Evolutionary conservation across 139 green algal genomes (phyloP), one percentile per base, ranked within the genome.

Genomic region (Penium margaritaceum): DNA sequence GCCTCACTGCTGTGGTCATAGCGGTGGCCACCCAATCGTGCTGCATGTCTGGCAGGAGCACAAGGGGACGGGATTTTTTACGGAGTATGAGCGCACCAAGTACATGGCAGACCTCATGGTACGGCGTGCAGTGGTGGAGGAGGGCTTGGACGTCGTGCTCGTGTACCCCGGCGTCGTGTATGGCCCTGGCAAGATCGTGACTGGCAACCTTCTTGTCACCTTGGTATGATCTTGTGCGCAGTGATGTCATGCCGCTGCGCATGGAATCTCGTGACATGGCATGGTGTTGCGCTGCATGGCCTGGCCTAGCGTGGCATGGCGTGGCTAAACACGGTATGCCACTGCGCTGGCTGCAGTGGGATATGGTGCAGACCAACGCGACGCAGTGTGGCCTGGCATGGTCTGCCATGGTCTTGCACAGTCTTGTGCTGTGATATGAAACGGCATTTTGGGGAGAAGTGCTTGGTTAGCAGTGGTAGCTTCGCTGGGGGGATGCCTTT

Each of bases 111-210:
- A 71, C 32, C 21, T 9, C 12, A 41, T 71, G 29, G 63, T 33
- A 24, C 38, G 32, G 35, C 33, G 35, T 15, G 33, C 63, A 21
- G 63, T 30, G n/a, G 47, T 60, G 32, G 36, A 63, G 6, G 63
- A 71, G 29, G 63, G 63, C 15, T 3, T 71, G 30, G 39, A 51
- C 33, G 34, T 71, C 32, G 63, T 71, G 34, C 9, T 41, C 30
- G 63, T 71, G 47, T 71, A 71, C 2, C 63, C 63, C 15, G 33
- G 63, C 44, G 63, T 71, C 24, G 58, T 71, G 21, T 71, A 71
- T 4, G 63, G 63, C 19, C 30, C 63, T 2, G 63, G 63, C 29
- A 30, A 17, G 9, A 51, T 71, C 27, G 58, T 7, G 24, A 21
- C 51, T 24, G 17, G 24, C n/a, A 60, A 60, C 51, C 51, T 60